Conservation (phyloP, 345 rosid genomes). For the Bruguiera gymnorhiza region DNA sequence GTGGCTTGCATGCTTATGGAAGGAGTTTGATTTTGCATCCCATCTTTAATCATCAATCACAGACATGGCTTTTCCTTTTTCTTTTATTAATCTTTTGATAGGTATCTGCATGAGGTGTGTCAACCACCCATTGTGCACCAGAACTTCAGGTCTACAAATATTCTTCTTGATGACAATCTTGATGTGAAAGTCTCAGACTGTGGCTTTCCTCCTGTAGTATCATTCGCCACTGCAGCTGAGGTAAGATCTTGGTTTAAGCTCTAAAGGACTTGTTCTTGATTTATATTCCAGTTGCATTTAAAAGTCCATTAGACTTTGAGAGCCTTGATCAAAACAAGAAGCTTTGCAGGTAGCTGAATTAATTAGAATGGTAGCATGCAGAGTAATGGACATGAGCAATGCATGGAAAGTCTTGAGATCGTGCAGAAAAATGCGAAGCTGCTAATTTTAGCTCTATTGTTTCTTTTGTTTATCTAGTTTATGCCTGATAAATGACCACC, state of each 20-base stretch:
- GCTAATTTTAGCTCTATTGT: too few species aligned
- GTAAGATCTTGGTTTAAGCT: slow-evolving; percentile 26
- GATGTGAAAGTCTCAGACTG: slow-evolving; percentile 69
- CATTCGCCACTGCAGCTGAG: slow-evolving; percentile 55
- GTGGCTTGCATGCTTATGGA: not conserved
- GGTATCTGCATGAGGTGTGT: slow-evolving; percentile 87
- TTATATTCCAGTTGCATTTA: not conserved
- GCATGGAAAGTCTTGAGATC: too few species aligned
- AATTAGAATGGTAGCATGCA: too few species aligned
- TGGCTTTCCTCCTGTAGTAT: slow-evolving; percentile 61
- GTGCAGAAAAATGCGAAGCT: too few species aligned
- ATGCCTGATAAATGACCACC: too few species aligned
- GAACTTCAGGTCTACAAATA: slow-evolving; percentile 73
- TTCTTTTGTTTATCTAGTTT: too few species aligned
- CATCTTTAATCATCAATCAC: slow-evolving; percentile 7
- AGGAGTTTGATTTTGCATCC: not conserved
- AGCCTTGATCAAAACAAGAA: not conserved
- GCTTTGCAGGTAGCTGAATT: not conserved
- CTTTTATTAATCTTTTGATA: slow-evolving; percentile 14
- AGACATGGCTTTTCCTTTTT: not conserved
- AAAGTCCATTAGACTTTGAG: not conserved
- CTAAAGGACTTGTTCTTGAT: not conserved
- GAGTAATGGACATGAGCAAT: too few species aligned
- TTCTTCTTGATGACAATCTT: slow-evolving; percentile 72
- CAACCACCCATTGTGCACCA: slow-evolving; percentile 70